Base-by-base conservation (phyloP, 345 rosid species). In the Corymbia maculata region DNA sequence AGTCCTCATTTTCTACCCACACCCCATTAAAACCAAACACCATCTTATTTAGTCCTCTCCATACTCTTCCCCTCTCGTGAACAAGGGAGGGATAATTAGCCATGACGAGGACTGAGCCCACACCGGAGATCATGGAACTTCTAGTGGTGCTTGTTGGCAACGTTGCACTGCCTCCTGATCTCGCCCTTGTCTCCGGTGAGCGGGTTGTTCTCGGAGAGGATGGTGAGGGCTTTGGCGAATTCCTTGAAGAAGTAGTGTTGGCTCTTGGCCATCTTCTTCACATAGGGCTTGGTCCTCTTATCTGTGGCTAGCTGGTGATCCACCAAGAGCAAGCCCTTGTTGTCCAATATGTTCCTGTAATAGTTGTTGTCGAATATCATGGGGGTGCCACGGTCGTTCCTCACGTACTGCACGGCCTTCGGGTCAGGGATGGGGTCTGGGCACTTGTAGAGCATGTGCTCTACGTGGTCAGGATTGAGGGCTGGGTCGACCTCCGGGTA, bases 361-460 rank as follows among this genome's bases (percentile, higher is more conserved):
- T 96, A 96, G 91, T 97, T 96, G 96, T 97, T 97, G 94, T 97
- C 99, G 32, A 97, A 91, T 2, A 92, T 86, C 99, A 97, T 97
- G 86, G 99, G 99, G 0, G 99, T 97, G 30, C 99, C 99, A 0
- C 99, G 92, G 94, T 97, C 99, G 44, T 97, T 97, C 90, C 99
- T 94, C 91, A 97, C 99, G 87, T 97, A 97, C 88, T 97, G 98
- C 22, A 96, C 99, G 0, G 98, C 98, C 89, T 97, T 97, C 3
- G 99, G 99, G 92, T 97, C 99, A 9, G 98, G 99, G 92, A 97
- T 96, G 26, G 97, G 89, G 88, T 97, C 98, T 4, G 99, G 99
- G 87, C 99, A 97, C 90, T 96, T 96, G 91, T 96, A 92, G 75
- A 97, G 95, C 99, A 97, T 96, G 94, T 97, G 99, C 53, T 88